These are phyloP conservation scores for Penicillium malachiteum DNA, from an alignment of 495 filamentous ascomycete genomes.

Conservation along the genomic window DNA sequence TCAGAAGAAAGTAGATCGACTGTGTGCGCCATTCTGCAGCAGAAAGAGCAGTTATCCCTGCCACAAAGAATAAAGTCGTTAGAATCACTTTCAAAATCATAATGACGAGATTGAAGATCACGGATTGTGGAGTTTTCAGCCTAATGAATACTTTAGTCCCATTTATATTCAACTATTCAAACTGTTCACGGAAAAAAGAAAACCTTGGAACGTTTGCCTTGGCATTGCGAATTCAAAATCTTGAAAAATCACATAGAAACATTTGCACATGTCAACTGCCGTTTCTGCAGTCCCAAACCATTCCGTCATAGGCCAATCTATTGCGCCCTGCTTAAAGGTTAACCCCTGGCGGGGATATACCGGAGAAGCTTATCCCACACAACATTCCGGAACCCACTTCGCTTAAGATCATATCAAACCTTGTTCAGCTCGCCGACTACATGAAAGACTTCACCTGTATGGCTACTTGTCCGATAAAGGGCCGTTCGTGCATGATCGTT, in stretches of 20 bases:
- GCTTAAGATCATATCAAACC: neutral
- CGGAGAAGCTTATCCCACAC: neutral
- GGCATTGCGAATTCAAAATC: neutral
- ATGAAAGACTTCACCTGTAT: neutral
- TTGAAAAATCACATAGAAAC: neutral
- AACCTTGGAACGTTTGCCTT: too few species aligned
- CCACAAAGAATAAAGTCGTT: neutral
- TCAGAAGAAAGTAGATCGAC: conserved; percentile 73
- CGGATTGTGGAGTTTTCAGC: neutral
- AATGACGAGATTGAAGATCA: conserved; percentile 46
- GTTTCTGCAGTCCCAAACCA: neutral
- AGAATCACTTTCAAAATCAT: neutral
- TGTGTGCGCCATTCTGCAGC: conserved; percentile 59
- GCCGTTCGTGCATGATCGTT: neutral
- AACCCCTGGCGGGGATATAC: neutral
- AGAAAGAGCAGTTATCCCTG: conserved; percentile 24
- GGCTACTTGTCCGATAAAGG: neutral
- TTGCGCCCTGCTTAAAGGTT: neutral
- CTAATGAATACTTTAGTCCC: neutral
- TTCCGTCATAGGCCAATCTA: neutral
- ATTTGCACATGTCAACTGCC: neutral
- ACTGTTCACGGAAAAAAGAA: too few species aligned
- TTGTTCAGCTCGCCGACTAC: neutral
- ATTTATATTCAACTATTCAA: too few species aligned
- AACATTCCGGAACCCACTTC: neutral